These are phyloP conservation scores for Claviceps capensis DNA, from an alignment of 2,329 filamentous ascomycete species.

Conservation along the genomic window DNA sequence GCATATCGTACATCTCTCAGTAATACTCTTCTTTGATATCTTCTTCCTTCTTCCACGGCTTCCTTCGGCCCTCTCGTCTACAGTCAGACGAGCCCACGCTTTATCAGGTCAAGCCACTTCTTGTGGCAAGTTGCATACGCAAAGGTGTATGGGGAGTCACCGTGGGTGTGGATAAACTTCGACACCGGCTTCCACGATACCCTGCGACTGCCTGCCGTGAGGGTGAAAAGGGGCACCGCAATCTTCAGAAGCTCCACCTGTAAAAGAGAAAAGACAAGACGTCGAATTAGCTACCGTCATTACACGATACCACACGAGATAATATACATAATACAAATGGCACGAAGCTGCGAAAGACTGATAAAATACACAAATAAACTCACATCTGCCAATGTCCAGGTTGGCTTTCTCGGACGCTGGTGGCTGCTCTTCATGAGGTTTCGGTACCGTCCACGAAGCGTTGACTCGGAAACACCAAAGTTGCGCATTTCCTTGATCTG, in stretches of 20 bases:
- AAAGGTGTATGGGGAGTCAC: slow-evolving; percentile 41
- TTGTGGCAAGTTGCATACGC: slow-evolving; percentile 45
- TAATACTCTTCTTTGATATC: too few relatives aligned
- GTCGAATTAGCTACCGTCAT: slow-evolving; percentile 7
- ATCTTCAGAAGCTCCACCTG: slow-evolving; percentile 31
- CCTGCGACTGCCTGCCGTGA: slow-evolving; percentile 27
- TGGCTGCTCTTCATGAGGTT: slow-evolving; percentile 50
- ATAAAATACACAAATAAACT: slow-evolving; percentile 17
- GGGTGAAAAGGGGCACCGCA: slow-evolving; percentile 19
- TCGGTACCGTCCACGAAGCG: slow-evolving; percentile 53
- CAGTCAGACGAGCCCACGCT: too few relatives aligned
- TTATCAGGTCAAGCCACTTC: slow-evolving; percentile 22
- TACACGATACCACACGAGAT: too few relatives aligned
- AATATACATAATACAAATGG: too few relatives aligned
- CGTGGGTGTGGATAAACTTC: slow-evolving; percentile 34
- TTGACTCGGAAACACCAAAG: slow-evolving; percentile 55
- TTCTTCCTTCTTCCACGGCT: too few relatives aligned
- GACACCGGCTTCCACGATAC: slow-evolving; percentile 45
- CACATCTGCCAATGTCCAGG: slow-evolving; percentile 52
- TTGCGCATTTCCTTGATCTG: slow-evolving; percentile 43
- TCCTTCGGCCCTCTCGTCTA: too few relatives aligned
- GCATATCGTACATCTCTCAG: too few relatives aligned
- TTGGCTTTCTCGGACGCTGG: slow-evolving; percentile 49
- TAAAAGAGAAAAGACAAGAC: neutral
- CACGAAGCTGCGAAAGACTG: too few relatives aligned